A percentile compares a stretch with the other conserved stretches of the same genome.
phyloP scores from a whole-genome alignment of 2,329 filamentous ascomycete genomes.

The Aspergillus fructus region DNA sequence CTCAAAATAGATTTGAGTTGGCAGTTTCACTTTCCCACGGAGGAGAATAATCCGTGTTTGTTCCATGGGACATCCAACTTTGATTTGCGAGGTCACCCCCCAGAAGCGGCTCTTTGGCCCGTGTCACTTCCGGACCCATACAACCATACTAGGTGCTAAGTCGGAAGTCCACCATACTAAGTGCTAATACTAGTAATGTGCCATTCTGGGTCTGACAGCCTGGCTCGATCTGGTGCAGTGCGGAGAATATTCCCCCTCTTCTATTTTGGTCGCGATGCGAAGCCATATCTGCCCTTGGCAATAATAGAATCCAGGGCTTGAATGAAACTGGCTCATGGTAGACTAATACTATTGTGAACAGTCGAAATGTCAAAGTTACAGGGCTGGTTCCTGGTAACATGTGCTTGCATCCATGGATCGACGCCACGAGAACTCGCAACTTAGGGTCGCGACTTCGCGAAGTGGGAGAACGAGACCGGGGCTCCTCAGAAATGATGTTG shows the following conservation, averaged over 20 bases:
- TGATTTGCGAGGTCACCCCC: neutral
- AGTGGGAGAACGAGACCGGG: neutral
- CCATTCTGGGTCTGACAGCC: neutral
- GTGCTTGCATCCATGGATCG: neutral
- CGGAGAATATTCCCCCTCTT: slow-evolving; percentile 9
- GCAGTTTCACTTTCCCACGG: neutral
- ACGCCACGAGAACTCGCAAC: neutral
- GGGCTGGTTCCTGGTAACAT: neutral
- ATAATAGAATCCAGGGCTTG: neutral
- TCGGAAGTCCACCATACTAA: no score
- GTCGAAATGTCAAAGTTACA: no score
- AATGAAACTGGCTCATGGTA: neutral
- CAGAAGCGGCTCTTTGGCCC: slow-evolving; percentile 20
- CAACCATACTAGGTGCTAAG: no score
- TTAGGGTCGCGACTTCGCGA: neutral
- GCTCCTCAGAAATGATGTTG: neutral
- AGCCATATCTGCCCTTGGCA: neutral
- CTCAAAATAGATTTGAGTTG: neutral
- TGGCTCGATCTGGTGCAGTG: slow-evolving; percentile 11
- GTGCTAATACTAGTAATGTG: no score
- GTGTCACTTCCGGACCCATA: slow-evolving; percentile 13
- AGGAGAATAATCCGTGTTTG: neutral
- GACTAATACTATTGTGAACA: no score
- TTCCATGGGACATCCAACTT: neutral
- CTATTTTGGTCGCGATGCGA: neutral